phyloP scores from a whole-genome alignment of 2,329 filamentous ascomycete genomes.

The Nigrospora osmanthi region DNA sequence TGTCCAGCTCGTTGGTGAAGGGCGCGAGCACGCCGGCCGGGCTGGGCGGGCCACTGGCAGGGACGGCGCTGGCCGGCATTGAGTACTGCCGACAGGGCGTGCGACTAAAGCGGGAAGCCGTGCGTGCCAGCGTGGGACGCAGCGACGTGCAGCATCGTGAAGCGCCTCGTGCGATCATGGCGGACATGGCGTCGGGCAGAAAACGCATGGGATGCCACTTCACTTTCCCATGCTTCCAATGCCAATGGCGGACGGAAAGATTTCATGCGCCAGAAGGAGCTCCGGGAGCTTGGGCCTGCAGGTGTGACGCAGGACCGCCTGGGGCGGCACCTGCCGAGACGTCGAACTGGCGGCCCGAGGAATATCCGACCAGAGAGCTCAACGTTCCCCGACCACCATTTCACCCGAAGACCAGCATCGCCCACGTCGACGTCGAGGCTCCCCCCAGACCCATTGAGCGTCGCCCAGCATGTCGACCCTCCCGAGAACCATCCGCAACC shows the following conservation, averaged over 20 bases:
- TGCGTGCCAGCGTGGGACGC: conserved; percentile 14
- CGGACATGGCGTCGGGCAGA: not conserved
- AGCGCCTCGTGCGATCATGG: conserved; percentile 19
- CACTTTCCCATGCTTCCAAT: too few species aligned
- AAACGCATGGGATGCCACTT: too few species aligned
- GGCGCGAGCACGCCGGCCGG: conserved; percentile 39
- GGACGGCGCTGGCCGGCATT: conserved; percentile 20
- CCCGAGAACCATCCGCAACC: conserved; percentile 74
- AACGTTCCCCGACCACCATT: conserved; percentile 9
- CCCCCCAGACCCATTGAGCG: conserved; percentile 20
- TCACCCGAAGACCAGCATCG: conserved; percentile 13
- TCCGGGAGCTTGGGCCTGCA: too few species aligned
- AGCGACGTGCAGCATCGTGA: conserved; percentile 17
- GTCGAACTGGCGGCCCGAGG: not conserved
- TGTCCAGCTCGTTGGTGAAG: conserved; percentile 69
- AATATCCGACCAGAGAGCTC: not conserved
- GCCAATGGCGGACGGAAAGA: too few species aligned
- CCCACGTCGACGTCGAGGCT: conserved; percentile 9
- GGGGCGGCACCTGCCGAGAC: too few species aligned
- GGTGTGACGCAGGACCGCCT: too few species aligned
- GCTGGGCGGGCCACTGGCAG: conserved; percentile 16
- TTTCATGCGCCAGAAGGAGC: too few species aligned
- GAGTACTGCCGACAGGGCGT: conserved; percentile 28
- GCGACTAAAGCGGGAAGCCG: conserved; percentile 12
- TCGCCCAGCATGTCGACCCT: conserved; percentile 77